These are phyloP conservation scores for Quercus variabilis DNA, from an alignment of 306 rosid genomes.

Conservation along the genomic window DNA sequence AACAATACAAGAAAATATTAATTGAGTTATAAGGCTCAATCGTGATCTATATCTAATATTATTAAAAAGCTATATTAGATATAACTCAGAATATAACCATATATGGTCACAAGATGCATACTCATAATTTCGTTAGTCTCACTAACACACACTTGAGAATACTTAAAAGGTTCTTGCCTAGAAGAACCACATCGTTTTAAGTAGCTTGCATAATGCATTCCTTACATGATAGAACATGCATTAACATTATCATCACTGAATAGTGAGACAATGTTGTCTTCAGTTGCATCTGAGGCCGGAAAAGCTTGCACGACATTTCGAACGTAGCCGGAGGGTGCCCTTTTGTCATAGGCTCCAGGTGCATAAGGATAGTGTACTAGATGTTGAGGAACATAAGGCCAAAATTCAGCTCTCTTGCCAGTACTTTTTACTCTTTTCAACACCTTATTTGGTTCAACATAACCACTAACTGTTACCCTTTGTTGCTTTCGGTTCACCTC, in stretches of 20 bases:
- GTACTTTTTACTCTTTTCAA: constrained; percentile 63
- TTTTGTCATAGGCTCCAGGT: constrained; percentile 67
- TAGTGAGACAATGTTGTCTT: constrained; percentile 50
- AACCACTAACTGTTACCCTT: constrained; percentile 67
- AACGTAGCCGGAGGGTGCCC: constrained; percentile 76
- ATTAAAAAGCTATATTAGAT: too few species aligned
- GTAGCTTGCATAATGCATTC: background rate
- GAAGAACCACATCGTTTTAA: constrained; percentile 5
- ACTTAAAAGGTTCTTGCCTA: background rate
- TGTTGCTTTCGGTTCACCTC: constrained; percentile 83
- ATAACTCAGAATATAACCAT: too few species aligned
- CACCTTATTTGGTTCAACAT: constrained; percentile 77
- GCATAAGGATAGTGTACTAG: constrained; percentile 60
- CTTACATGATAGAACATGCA: constrained; percentile 78
- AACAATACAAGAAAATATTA: too few species aligned
- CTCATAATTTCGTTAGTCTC: background rate
- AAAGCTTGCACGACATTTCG: constrained; percentile 50
- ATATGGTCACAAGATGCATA: background rate
- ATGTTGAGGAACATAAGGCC: constrained; percentile 91
- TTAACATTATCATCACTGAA: constrained; percentile 88
- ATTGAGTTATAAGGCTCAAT: too few species aligned
- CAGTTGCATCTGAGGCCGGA: constrained; percentile 39
- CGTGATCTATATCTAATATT: too few species aligned
- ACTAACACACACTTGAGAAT: constrained; percentile 6
- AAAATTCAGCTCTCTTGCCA: constrained; percentile 77